Base-by-base conservation (phyloP, 2,329 filamentous ascomycete species). In the Fusarium coffeatum region DNA sequence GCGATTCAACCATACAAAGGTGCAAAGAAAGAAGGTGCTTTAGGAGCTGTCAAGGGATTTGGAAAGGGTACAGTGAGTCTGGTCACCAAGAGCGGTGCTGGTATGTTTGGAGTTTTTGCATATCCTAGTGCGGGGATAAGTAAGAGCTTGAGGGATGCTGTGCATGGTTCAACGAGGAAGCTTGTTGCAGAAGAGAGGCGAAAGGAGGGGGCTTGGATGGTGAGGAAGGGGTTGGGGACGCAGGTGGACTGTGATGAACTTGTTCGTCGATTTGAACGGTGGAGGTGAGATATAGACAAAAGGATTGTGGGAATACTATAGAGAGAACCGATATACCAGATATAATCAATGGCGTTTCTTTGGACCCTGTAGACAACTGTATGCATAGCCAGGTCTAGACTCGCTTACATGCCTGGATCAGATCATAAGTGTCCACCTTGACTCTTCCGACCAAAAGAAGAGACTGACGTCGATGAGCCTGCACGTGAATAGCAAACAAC, bases 21-120 rank as follows among this genome's bases (percentile, higher is more conserved):
- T 0, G 50, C 37, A 1, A 54, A 30, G 50, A 43, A 54, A 23
- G 50, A 43, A 7, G 48, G 50, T 4, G 34, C 37, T 5, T 3
- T 54, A 4, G 37, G 50, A 16, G 50, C 34, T 13, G 13, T 20
- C 3, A 54, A 42, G 9, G 50, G 37, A 6, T 4, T 54, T 3
- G 50, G 37, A 2, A 43, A 54, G 5, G 50, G 50, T 2, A n/a
- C 25, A 6, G 13, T 42, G 34, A 28, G 13, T 28, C 13, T 53
- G 1, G 49, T 27, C 1, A 30, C 49, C 2, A 53, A 41, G 13
- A 61, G 53, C 7, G 50, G 50, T 4, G 51, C 58, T 23, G 62
- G 45, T 18, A 65, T 65, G 58, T 49, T 65, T 43, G 62, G 59
- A 1, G 23, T 66, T n/a, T 27, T 63, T 8, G 51, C 62, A 1